These are phyloP conservation scores for Phytophthora multivora DNA, from an alignment of 352 stramenopile species.

Conservation along the genomic window DNA sequence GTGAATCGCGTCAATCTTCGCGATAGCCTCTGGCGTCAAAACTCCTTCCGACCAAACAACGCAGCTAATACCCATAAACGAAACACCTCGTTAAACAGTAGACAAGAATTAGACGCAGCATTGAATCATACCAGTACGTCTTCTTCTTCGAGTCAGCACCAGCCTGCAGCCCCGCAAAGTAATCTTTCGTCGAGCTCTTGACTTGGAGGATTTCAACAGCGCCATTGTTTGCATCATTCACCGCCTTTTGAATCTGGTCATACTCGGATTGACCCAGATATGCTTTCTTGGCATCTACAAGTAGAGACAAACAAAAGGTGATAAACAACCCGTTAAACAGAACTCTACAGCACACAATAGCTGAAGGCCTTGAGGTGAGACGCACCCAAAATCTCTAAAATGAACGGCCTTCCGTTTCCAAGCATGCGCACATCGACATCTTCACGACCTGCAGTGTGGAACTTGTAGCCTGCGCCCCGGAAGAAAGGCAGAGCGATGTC, in stretches of 20 bases:
- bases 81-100: neutral
- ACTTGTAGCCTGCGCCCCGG: conserved; percentile 88
- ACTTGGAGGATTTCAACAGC: conserved; percentile 88
- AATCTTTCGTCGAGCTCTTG: conserved; percentile 74
- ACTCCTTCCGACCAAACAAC: conserved; percentile 76
- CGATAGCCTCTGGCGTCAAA: conserved; percentile 58
- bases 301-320: conserved; percentile 9
- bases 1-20: conserved; percentile 79
- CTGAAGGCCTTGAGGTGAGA: neutral
- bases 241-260: conserved; percentile 52
- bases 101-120: neutral
- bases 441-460: conserved; percentile 96
- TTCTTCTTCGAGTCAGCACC: conserved; percentile 89
- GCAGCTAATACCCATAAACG: conserved; percentile 45
- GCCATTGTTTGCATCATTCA: conserved; percentile 75
- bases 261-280: conserved; percentile 62
- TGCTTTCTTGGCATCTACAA: conserved; percentile 75
- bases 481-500: conserved; percentile 74
- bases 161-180: conserved; percentile 79
- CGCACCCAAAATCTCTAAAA: conserved; percentile 80
- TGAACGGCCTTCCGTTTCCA: conserved; percentile 92
- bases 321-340: conserved; percentile 7
- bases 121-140: conserved; percentile 74
- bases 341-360: neutral
- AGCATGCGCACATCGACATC: conserved; percentile 98